Evolutionary conservation across 495 filamentous ascomycete genomes (phyloP).

Genomic region (Friedmanniomyces simplex): DNA sequence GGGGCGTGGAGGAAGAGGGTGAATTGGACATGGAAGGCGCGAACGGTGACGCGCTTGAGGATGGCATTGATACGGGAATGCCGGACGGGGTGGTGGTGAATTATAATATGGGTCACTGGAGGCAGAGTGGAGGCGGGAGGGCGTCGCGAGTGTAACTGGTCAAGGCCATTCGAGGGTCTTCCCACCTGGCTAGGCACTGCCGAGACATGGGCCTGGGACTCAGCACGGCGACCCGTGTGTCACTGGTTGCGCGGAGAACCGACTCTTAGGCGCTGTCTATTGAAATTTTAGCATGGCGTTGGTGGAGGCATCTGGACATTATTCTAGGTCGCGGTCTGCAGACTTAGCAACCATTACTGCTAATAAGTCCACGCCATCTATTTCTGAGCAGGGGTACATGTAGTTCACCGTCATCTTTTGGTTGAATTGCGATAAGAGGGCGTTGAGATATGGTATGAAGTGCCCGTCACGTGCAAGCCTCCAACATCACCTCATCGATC

Average conservation of each 20-base stretch:
- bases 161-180: not conserved
- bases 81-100: conserved; percentile 27
- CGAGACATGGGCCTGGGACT: no score
- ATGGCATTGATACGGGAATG: conserved; percentile 9
- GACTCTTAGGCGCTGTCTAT: no score
- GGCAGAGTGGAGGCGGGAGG: conserved; percentile 1
- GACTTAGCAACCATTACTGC: not conserved
- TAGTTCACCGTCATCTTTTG: no score
- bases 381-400: no score
- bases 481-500: conserved; percentile 10
- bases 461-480: conserved; percentile 4
- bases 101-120: conserved; percentile 30
- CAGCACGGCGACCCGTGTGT: no score
- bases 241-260: not conserved
- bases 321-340: not conserved
- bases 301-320: not conserved
- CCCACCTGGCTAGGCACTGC: no score
- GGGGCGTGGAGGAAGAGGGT: not conserved
- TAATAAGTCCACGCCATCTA: no score
- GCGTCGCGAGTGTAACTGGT: not conserved
- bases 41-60: conserved; percentile 12
- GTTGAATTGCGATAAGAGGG: not conserved
- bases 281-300: conserved; percentile 10
- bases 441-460: not conserved
- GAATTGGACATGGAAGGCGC: conserved; percentile 10